phyloP scores from a whole-genome alignment of 257 asterid species.

The Solanum microdontum region DNA sequence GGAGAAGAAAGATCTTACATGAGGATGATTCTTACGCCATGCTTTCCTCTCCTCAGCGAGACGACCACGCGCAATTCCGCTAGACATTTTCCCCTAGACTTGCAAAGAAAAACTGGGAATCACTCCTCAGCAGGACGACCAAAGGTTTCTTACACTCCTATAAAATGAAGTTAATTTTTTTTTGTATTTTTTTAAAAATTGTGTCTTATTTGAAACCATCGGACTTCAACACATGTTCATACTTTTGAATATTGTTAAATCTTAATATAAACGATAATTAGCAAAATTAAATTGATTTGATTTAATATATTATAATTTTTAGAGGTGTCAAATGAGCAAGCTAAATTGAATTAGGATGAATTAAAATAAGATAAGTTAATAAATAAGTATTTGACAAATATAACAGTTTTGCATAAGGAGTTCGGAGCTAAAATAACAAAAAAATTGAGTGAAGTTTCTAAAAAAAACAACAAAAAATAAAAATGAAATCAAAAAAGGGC shows the following conservation, averaged over 20 bases:
- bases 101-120: neutral
- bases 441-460: too few species aligned
- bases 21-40: slow-evolving; percentile 29
- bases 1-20: neutral
- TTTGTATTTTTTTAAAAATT: neutral
- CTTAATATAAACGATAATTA: neutral
- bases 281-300: neutral
- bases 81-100: slow-evolving; percentile 1
- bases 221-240: neutral
- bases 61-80: slow-evolving; percentile 26
- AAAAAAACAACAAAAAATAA: too few species aligned
- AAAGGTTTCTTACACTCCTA: neutral
- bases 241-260: neutral
- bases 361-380: neutral
- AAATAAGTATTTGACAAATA: too few species aligned
- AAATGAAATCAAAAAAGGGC: neutral
- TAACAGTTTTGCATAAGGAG: too few species aligned
- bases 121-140: neutral
- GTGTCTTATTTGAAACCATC: neutral
- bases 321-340: neutral
- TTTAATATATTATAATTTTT: neutral
- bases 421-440: too few species aligned
- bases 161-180: neutral
- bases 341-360: neutral
- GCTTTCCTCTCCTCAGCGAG: slow-evolving; percentile 22